phyloP scores from a whole-genome alignment of 495 filamentous ascomycete species.

The Umbilicaria muhlenbergii region DNA sequence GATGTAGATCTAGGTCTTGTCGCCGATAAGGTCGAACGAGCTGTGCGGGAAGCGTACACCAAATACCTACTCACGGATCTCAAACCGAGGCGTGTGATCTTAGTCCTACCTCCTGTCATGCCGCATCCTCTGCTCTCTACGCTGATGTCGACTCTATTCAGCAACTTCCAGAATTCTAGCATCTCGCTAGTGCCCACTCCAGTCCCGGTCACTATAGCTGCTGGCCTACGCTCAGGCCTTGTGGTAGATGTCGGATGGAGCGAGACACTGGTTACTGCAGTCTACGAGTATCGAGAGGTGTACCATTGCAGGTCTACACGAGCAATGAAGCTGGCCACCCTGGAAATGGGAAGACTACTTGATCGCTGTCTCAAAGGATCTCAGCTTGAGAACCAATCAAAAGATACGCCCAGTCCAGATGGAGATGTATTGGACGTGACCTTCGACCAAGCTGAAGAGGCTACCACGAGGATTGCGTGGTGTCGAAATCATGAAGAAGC shows the following conservation, averaged over 20 bases:
- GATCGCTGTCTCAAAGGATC: conserved; percentile 11
- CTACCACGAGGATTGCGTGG: conserved; percentile 60
- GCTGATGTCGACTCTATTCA: conserved; percentile 60
- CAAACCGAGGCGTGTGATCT: conserved; percentile 50
- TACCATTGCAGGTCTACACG: conserved; percentile 48
- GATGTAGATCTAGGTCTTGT: conserved; percentile 61
- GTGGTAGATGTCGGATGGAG: conserved; percentile 86
- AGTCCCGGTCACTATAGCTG: conserved; percentile 53
- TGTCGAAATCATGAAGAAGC: conserved; percentile 24
- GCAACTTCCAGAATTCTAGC: conserved; percentile 62
- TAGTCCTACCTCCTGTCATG: conserved; percentile 61
- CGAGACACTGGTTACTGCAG: conserved; percentile 63
- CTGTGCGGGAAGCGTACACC: conserved; percentile 68
- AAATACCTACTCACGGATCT: conserved; percentile 72
- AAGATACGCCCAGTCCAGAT: conserved; percentile 4
- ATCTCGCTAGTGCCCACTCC: conserved; percentile 66
- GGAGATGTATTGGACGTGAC: conserved; percentile 27
- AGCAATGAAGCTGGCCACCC: conserved; percentile 51
- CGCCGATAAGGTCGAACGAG: conserved; percentile 76
- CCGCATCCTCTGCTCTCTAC: conserved; percentile 66
- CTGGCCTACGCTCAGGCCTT: conserved; percentile 65
- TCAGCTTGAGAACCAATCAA: not conserved
- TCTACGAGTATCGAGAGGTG: conserved; percentile 84
- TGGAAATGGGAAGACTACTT: conserved; percentile 54
- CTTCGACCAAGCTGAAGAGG: conserved; percentile 68